Evolutionary conservation across 2,329 filamentous ascomycete genomes (phyloP), one percentile per base, ranked within the genome.

Genomic region (Apiospora pterosperma): DNA sequence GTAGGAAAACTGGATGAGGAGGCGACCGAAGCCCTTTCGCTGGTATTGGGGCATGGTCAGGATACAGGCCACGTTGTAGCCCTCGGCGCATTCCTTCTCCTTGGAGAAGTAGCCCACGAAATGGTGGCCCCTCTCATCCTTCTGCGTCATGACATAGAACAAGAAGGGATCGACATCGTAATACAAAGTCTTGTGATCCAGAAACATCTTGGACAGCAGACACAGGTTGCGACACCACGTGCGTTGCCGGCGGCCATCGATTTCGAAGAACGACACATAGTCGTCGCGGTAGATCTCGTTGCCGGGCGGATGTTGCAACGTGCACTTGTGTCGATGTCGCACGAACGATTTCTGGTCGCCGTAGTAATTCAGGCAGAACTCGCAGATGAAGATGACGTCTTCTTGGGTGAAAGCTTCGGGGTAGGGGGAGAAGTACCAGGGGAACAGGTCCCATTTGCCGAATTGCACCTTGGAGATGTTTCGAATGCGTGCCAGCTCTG

Each of bases 81-180:
- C 93, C 72, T 99, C 96, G 0, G 93, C 93, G 42, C 91, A 95
- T 78, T 99, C 96, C 71, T 99, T 99, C 77, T 99, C 96, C 76
- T 99, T 99, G 64, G 92, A 97, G 78, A 99, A 99, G 76, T 97
- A 99, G n/a, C 96, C 96, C n/a, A 99, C 92, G 61, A 99, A 86
- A 74, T 98, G 96, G 72, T 91, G 96, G 16, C 96, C 96, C 71
- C 93, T 90, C 61, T 97, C 93, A 68, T 94, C 92, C 70, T 92
- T 89, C 44, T 90, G 90, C 31, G 92, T 92, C 95, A 99, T 97
- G 77, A 97, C 95, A 79, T 99, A 99, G 81, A 99, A 99, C 39
- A 99, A 81, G 75, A 99, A 99, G 0, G 96, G 96, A 69, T 99
- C 96, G n/a, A 99, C 96, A 72, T 99, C 96, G 80, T 99, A 99